Evolutionary conservation across 75 land plant genomes (phyloP).

Genomic region (Isoetes taiwanensis): DNA sequence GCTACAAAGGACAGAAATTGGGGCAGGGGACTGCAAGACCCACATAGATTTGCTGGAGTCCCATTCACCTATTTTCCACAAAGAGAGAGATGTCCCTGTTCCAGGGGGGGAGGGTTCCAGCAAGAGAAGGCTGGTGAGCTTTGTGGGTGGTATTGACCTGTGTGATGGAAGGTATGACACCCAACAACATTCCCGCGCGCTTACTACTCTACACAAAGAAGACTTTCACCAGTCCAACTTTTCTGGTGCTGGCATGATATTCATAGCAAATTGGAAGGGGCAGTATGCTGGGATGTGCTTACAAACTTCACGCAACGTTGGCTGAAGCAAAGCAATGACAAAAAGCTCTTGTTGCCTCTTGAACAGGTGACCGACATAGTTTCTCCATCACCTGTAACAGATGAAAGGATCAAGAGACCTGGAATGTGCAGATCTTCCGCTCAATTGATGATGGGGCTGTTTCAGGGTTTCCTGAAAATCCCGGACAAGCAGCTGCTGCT

Average conservation of each 20-base stretch:
- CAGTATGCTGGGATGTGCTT: constrained; percentile 36
- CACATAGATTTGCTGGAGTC: no score
- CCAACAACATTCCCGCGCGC: constrained; percentile 37
- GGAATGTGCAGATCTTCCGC: constrained; percentile 45
- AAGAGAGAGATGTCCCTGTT: no score
- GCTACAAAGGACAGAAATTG: no score
- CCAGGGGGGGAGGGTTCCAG: constrained; percentile 19
- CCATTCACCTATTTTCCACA: no score
- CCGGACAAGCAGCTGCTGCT: constrained; percentile 6
- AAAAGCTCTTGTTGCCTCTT: constrained; percentile 12
- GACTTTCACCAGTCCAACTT: constrained; percentile 36
- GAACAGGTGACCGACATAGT: neutral
- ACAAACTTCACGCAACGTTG: constrained; percentile 42
- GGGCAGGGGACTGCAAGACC: no score
- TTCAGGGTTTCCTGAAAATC: constrained; percentile 24
- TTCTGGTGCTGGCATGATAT: constrained; percentile 38
- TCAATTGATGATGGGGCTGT: constrained; percentile 41
- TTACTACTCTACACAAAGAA: constrained; percentile 23
- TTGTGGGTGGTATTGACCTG: constrained; percentile 68
- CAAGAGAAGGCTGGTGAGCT: constrained; percentile 38
- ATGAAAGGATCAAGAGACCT: constrained; percentile 16
- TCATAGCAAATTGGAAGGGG: constrained; percentile 33
- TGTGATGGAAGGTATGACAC: constrained; percentile 70
- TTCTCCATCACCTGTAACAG: neutral
- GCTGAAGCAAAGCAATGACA: constrained; percentile 15